Conservation (phyloP, 371 early-diverging fungal genomes). For the Apophysomyces variabilis region DNA sequence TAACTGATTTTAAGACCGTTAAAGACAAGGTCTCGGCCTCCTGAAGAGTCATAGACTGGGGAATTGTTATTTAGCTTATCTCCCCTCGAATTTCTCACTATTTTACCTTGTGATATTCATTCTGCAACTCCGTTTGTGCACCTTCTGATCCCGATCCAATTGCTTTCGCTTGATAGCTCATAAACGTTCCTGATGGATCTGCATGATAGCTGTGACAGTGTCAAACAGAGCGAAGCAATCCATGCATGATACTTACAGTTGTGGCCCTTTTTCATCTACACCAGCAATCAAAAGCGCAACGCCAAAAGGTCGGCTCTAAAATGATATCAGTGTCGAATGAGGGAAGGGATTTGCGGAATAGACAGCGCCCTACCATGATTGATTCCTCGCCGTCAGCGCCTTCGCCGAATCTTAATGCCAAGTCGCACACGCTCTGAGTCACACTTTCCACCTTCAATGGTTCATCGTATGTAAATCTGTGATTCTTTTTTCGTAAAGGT, state of each 20-base stretch:
- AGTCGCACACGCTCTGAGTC: conserved; percentile 96
- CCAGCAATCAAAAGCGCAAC: conserved; percentile 98
- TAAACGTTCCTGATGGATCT: conserved; percentile 97
- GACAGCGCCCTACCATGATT: conserved; percentile 78
- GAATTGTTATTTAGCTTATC: not conserved
- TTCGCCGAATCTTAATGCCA: conserved; percentile 97
- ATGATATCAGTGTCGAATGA: not conserved
- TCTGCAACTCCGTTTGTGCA: conserved; percentile 97
- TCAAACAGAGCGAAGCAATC: not conserved
- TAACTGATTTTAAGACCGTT: conserved; percentile 98
- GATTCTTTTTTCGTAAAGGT: conserved; percentile 67
- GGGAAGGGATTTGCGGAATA: not conserved
- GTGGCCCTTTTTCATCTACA: conserved; percentile 96
- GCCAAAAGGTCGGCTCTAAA: conserved; percentile 97
- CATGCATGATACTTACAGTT: conserved; percentile 73
- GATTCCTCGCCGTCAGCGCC: conserved; percentile 95
- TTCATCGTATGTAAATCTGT: conserved; percentile 95
- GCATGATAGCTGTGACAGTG: conserved; percentile 66
- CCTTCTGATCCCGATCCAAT: conserved; percentile 99
- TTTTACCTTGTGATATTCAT: conserved; percentile 86
- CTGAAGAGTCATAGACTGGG: conserved; percentile 77
- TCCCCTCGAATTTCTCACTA: not conserved
- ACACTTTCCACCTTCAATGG: conserved; percentile 93
- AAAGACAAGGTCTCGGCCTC: conserved; percentile 92
- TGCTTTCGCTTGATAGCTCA: conserved; percentile 94